Evolutionary conservation across 768 basidiomycete species (phyloP).

Genomic region (Leccinum arenicola): DNA sequence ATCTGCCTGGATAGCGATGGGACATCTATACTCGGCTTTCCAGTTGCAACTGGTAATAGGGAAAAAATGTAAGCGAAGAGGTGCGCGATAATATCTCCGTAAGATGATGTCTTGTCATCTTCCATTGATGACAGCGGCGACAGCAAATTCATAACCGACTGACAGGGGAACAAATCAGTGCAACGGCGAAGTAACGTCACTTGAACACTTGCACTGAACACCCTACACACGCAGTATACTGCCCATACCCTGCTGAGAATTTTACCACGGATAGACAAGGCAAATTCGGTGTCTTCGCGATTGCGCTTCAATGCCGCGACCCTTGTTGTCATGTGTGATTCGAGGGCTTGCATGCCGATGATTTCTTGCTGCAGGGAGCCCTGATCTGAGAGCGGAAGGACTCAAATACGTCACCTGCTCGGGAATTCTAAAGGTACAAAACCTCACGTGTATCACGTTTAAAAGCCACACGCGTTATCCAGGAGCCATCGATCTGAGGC

Average conservation of each 20-base stretch:
- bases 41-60: slow-evolving; percentile 34
- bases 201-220: slow-evolving; percentile 50
- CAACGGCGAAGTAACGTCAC: slow-evolving; percentile 6
- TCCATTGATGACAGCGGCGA: slow-evolving; percentile 26
- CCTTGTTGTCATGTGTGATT: slow-evolving; percentile 63
- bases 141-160: slow-evolving; percentile 35
- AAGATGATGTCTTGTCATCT: slow-evolving; percentile 42
- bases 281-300: slow-evolving; percentile 47
- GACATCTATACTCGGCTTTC: slow-evolving; percentile 32
- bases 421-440: slow-evolving; percentile 8
- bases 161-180: slow-evolving; percentile 16
- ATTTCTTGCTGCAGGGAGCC: slow-evolving; percentile 51
- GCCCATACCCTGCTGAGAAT: slow-evolving; percentile 56
- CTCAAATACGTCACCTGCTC: neutral
- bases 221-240: slow-evolving; percentile 62
- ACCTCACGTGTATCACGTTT: slow-evolving; percentile 33
- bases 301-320: slow-evolving; percentile 48
- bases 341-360: slow-evolving; percentile 61
- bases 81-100: slow-evolving; percentile 42
- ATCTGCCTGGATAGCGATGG: slow-evolving; percentile 49
- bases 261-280: slow-evolving; percentile 54
- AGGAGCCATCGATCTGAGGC: slow-evolving; percentile 25
- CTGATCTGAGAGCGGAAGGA: slow-evolving; percentile 29
- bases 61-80: slow-evolving; percentile 40
- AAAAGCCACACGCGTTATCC: slow-evolving; percentile 29